Evolutionary conservation across 768 basidiomycete genomes (phyloP), one percentile per base, ranked within the genome.

Genomic region (Trametes sanguinea): DNA sequence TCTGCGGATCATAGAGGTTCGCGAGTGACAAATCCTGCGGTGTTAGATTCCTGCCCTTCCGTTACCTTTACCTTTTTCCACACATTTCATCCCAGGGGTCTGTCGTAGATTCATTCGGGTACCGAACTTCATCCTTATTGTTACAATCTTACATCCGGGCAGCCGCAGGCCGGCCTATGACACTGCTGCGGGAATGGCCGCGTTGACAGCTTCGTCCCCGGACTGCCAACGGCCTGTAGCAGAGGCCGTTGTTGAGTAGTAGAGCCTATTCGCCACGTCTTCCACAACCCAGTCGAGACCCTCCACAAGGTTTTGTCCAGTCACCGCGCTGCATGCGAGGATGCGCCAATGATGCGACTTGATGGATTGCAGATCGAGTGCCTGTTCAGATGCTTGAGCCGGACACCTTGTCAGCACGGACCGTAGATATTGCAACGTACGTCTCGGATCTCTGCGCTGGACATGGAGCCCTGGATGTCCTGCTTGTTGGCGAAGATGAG

Each of bases 401-500:
- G 22, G 22, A 22, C 22, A 22, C 22, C 22, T 22, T 22, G 22
- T 22, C 22, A 22, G 22, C 22, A 22, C 22, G 22, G 22, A 22
- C 22, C 22, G 22, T 22, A 22, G 8, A 22, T 16, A 14, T 46
- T n/a, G 17, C 1, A 6, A 79, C 89, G 74, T 74, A 92, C 95
- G 71, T 92, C 82, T 63, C 86, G 81, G 66, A 98, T 97, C 76
- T 97, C 94, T 35, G 76, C 73, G 63, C 87, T 84, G 35, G 84
- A 83, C 87, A 98, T 85, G 0, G 94, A 90, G 51, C 94, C 92
- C 60, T 84, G 83, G 60, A 98, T 84, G 77, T 99, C 97, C 72
- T 97, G 95, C 76, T 99, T 99, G 77, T 99, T 99, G 32, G 97
- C 97, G 72, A 98, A 92, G 56, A 98, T 88, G 40, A 98, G 85